Percentiles rank a stretch among this genome's conserved stretches.
Evolutionary conservation across 768 basidiomycete species (phyloP).

Genomic region (Mycena sanguinolenta): DNA sequence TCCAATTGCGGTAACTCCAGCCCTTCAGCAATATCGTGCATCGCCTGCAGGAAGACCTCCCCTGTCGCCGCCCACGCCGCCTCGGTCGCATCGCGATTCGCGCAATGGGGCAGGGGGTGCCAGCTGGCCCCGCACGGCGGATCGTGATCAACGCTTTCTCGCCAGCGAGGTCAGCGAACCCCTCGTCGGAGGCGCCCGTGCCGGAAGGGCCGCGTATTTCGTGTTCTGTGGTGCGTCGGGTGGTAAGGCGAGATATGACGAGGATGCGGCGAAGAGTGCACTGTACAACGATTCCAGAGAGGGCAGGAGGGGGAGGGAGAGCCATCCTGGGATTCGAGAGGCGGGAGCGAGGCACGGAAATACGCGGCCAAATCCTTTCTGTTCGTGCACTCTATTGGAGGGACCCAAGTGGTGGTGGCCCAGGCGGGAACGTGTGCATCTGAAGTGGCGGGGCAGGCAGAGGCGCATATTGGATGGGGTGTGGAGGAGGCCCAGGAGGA

Average conservation of each 20-base stretch:
- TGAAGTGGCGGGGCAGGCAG: no score
- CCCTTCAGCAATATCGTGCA: constrained; percentile 30
- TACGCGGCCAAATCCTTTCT: constrained; percentile 29
- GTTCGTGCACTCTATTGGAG: no score
- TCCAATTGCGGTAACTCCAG: constrained; percentile 23
- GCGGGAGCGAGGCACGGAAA: constrained; percentile 12
- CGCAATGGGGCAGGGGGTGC: constrained; percentile 16
- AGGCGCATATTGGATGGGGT: no score
- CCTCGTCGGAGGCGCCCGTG: constrained; percentile 33
- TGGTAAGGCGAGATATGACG: constrained; percentile 19
- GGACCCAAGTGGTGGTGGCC: no score
- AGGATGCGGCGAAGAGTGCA: no score
- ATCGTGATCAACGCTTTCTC: constrained; percentile 38
- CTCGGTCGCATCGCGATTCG: not conserved
- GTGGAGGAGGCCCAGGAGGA: no score
- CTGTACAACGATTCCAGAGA: constrained; percentile 30
- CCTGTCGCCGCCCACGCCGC: constrained; percentile 34
- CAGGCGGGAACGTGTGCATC: no score
- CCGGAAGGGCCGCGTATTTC: constrained; percentile 28
- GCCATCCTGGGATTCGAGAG: constrained; percentile 31
- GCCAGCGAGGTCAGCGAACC: constrained; percentile 29
- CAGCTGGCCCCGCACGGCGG: constrained; percentile 1
- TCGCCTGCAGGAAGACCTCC: constrained; percentile 15
- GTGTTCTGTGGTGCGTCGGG: constrained; percentile 27
- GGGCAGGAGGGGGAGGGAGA: constrained; percentile 28